These are phyloP conservation scores for Plicaturopsis crispa DNA, from an alignment of 768 basidiomycete genomes.

Conservation along the genomic window DNA sequence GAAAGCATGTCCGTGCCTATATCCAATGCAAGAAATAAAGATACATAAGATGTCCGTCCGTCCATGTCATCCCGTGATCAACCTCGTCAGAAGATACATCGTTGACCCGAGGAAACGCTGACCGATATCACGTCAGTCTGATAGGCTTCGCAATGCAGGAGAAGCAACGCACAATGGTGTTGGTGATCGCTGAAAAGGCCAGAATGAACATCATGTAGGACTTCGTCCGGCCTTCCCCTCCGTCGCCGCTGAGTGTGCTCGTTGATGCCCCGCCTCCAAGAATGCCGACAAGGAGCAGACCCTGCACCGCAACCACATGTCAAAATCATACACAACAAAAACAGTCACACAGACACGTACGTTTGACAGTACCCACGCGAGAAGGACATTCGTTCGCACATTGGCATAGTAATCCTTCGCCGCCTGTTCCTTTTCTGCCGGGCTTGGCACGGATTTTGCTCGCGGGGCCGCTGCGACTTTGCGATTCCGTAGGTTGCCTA, in stretches of 20 bases:
- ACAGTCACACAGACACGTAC: conserved; percentile 30
- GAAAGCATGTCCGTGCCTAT: too few species aligned
- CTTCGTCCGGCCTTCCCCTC: conserved; percentile 51
- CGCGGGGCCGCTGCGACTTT: too few species aligned
- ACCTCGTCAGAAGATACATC: conserved; percentile 39
- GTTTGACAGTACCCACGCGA: conserved; percentile 82
- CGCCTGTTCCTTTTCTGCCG: conserved; percentile 56
- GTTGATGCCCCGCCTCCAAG: conserved; percentile 50
- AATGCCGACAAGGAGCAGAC: conserved; percentile 61
- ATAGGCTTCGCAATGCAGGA: not conserved
- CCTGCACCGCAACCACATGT: conserved; percentile 29
- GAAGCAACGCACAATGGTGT: conserved; percentile 38
- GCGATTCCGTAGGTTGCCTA: conserved; percentile 60
- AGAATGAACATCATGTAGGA: conserved; percentile 77
- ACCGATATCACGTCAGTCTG: not conserved
- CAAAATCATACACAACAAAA: not conserved
- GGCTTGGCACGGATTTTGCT: too few species aligned
- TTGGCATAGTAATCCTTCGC: conserved; percentile 86
- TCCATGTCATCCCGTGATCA: conserved; percentile 39
- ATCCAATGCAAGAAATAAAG: conserved; percentile 8
- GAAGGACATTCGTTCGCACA: conserved; percentile 77
- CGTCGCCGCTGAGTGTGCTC: conserved; percentile 49
- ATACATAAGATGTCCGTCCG: conserved; percentile 10
- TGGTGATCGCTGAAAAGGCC: conserved; percentile 74
- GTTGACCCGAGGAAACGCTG: conserved; percentile 57